A percentile compares a stretch with the other conserved stretches of the same genome.
Evolutionary conservation across 768 basidiomycete genomes (phyloP).

Genomic region (Kwoniella pini): DNA sequence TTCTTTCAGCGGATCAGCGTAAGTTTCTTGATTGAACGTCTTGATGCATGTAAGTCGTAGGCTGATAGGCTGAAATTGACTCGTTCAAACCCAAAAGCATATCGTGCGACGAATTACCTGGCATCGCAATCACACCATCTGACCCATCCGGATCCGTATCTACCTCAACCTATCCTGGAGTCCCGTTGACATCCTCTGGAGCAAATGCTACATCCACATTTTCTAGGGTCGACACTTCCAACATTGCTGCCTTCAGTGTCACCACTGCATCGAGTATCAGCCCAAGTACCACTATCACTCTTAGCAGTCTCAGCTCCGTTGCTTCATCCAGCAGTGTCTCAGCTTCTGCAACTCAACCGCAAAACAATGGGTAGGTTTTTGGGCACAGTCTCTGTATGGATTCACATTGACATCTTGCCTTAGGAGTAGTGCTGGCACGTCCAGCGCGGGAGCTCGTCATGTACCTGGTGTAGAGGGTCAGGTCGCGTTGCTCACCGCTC

Average conservation of each 20-base stretch:
- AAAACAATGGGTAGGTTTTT: background rate
- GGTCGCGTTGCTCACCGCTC: background rate
- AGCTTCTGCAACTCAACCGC: background rate
- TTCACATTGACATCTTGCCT: too few relatives aligned
- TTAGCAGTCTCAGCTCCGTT: background rate
- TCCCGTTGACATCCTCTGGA: background rate
- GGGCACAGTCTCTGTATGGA: too few relatives aligned
- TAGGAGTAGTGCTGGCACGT: background rate
- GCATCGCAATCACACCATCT: background rate
- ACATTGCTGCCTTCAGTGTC: background rate
- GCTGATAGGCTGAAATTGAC: too few relatives aligned
- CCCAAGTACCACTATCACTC: background rate
- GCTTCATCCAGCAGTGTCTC: background rate
- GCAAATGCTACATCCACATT: background rate
- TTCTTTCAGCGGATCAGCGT: slow-evolving; percentile 7
- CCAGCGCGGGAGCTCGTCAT: background rate
- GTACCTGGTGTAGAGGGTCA: background rate
- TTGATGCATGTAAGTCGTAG: too few relatives aligned
- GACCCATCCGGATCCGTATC: background rate
- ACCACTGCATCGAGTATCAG: background rate
- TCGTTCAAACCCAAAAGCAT: background rate
- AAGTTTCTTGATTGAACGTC: background rate
- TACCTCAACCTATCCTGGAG: background rate
- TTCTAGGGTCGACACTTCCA: background rate
- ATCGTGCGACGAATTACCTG: slow-evolving; percentile 5